Evolutionary conservation across 1,139 yeast genomes (phyloP), one percentile per base, ranked within the genome.

Genomic region (Pichia sp.): DNA sequence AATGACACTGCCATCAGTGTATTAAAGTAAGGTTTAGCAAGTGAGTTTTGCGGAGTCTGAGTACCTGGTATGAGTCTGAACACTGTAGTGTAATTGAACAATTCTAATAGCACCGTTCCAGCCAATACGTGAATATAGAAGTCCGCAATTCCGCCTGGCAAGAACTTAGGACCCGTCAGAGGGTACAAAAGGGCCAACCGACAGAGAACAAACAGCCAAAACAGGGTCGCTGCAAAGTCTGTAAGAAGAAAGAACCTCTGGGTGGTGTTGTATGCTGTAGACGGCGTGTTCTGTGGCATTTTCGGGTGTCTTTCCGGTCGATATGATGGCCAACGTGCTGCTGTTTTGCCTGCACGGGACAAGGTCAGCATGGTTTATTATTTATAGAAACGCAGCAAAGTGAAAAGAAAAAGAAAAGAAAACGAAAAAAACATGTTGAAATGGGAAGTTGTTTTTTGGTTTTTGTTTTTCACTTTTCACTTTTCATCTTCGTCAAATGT

Each of bases 61-160:
- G 28, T 50, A 1, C 49, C 51, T 5, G 48, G 51, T 11, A 52
- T 39, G 11, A 31, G 45, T 25, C 55, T 42, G 14, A 52, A 54
- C 0, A 50, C 27, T 0, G 44, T 5, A 1, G 36, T 11, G n/a
- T 50, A 49, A 14, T 52, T 51, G 18, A 49, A 39, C 5, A 48
- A n/a, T 30, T 53, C 56, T 10, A 48, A 4, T 1, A 33, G 3
- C 1, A 42, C 19, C 1, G 55, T 54, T 3, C 28, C 42, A 2
- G 25, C 7, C 7, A 54, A 31, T 8, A 54, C 48, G 6, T 38
- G 14, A 3, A 54, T 11, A 18, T 54, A 52, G 44, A 54, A 54
- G n/a, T 54, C 57, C 0, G 57, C 55, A 14, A 54, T 47, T 3
- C 57, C 57, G 6, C 54, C 53, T n/a, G 57, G 50, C 11, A 54